Conservation (phyloP, 1,139 yeast species). For the Kurtzmaniella natalensis region DNA sequence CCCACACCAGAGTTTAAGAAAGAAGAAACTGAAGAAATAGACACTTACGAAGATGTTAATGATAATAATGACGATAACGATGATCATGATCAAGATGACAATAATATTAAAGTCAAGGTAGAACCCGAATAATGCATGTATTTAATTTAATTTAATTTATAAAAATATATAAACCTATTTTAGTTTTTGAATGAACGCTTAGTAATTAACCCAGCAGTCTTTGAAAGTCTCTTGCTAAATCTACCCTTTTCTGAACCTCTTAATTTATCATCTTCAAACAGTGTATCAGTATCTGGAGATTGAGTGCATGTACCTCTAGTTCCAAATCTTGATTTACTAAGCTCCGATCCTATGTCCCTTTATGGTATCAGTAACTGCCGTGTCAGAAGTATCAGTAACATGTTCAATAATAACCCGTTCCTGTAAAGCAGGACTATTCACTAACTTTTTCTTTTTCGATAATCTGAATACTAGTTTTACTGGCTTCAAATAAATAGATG, state of each 20-base stretch:
- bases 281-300: conserved; percentile 12
- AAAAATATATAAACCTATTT: conserved; percentile 18
- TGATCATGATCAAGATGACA: conserved; percentile 7
- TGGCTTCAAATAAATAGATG: conserved; percentile 82
- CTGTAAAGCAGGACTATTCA: conserved; percentile 62
- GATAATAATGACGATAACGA: conserved; percentile 10
- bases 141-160: conserved; percentile 2
- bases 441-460: conserved; percentile 51
- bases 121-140: not conserved
- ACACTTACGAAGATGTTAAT: conserved; percentile 12
- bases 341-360: too few relatives aligned
- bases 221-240: conserved; percentile 25
- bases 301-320: not conserved
- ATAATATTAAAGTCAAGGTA: conserved; percentile 1
- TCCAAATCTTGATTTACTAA: not conserved
- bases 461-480: conserved; percentile 72
- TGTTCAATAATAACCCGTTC: conserved; percentile 11
- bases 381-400: not conserved
- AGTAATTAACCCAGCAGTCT: conserved; percentile 19
- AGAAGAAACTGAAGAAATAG: conserved; percentile 3
- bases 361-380: too few relatives aligned
- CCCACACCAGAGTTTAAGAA: not conserved
- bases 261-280: conserved; percentile 8
- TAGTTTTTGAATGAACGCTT: conserved; percentile 12
- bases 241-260: conserved; percentile 17